Percentiles rank a stretch among this genome's conserved stretches.
phyloP scores from a whole-genome alignment of 345 rosid genomes.

The Boechera stricta region DNA sequence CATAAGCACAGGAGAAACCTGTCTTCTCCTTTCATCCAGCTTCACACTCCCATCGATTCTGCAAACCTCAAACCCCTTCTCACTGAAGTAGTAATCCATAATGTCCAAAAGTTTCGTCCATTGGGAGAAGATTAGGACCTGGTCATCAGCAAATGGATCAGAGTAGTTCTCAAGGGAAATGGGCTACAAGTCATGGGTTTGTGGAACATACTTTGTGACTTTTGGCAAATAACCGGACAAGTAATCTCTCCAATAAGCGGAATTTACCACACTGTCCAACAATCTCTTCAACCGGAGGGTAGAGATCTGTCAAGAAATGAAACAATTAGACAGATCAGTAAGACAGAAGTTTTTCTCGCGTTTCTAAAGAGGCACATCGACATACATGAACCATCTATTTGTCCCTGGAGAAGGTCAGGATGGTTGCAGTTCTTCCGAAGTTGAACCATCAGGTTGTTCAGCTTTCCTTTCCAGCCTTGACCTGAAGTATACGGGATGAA shows the following conservation, averaged over 20 bases:
- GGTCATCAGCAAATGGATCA: constrained; percentile 39
- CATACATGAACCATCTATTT: constrained; percentile 74
- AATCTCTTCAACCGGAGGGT: constrained; percentile 84
- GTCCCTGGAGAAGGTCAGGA: constrained; percentile 86
- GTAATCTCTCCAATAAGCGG: constrained; percentile 72
- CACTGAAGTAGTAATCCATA: constrained; percentile 95
- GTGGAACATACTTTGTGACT: constrained; percentile 73
- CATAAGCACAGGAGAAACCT: constrained; percentile 53
- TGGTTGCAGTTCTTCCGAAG: constrained; percentile 98
- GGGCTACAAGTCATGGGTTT: constrained; percentile 12
- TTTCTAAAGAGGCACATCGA: constrained; percentile 19
- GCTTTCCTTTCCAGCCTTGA: constrained; percentile 66
- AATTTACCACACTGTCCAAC: constrained; percentile 94
- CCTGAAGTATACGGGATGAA: constrained; percentile 47
- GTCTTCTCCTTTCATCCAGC: constrained; percentile 79
- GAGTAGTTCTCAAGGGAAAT: constrained; percentile 25
- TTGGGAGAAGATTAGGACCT: constrained; percentile 90
- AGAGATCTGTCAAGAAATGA: constrained; percentile 54
- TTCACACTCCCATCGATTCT: constrained; percentile 89
- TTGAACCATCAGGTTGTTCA: constrained; percentile 77
- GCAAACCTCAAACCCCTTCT: constrained; percentile 85
- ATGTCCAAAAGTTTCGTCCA: constrained; percentile 91
- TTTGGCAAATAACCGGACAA: constrained; percentile 63
- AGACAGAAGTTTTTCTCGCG: not conserved
- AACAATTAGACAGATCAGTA: constrained; percentile 13